Conservation (phyloP, 805 yeast genomes). For the Candida pseudofarinosa region DNA sequence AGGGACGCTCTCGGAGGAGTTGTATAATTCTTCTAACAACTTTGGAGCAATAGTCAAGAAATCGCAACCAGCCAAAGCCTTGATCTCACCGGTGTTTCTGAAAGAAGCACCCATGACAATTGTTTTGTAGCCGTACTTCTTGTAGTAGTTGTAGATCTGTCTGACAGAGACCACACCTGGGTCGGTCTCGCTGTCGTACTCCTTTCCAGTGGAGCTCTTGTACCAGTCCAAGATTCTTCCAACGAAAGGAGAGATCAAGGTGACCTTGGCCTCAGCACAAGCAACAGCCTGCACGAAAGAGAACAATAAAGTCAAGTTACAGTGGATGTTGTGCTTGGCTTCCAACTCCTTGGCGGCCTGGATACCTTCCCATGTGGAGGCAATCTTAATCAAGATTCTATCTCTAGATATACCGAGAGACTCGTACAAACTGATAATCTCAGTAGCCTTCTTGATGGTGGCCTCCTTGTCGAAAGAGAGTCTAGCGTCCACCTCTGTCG, state of each 20-base stretch:
- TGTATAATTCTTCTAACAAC: constrained; percentile 81
- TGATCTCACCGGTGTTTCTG: constrained; percentile 95
- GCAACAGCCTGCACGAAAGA: constrained; percentile 98
- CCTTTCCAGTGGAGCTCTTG: constrained; percentile 90
- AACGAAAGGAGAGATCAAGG: constrained; percentile 96
- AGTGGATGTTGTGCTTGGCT: constrained; percentile 84
- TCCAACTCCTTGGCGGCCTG: constrained; percentile 97
- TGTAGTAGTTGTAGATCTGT: constrained; percentile 92
- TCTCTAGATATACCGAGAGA: constrained; percentile 82
- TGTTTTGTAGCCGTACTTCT: constrained; percentile 93
- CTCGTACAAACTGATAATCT: constrained; percentile 84
- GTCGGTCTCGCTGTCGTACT: constrained; percentile 74
- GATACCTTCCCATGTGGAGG: constrained; percentile 99
- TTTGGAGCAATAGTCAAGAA: constrained; percentile 92
- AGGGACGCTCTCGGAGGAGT: constrained; percentile 78
- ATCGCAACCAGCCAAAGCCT: constrained; percentile 96
- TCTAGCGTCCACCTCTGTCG: constrained; percentile 99
- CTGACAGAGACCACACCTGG: constrained; percentile 96
- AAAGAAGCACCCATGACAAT: constrained; percentile 99
- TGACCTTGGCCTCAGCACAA: constrained; percentile 95
- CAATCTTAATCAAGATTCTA: constrained; percentile 90
- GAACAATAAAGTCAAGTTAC: constrained; percentile 92
- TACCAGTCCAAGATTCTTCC: constrained; percentile 99
- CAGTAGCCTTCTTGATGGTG: constrained; percentile 88
- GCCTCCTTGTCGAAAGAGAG: constrained; percentile 93